phyloP scores from a whole-genome alignment of 1,139 yeast genomes.

The Yamadazyma trypodendri region DNA sequence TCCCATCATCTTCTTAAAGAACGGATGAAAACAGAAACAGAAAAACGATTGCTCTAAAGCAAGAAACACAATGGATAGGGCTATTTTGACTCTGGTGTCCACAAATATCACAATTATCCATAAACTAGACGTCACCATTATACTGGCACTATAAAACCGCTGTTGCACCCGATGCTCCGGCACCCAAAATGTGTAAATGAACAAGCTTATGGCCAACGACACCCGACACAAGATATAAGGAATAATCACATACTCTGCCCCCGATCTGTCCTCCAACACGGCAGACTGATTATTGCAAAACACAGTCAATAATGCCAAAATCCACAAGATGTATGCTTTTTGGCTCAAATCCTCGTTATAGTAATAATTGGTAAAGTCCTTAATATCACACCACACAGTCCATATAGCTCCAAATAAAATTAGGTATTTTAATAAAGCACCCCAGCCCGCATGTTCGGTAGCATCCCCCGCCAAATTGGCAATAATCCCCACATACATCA shows the following conservation, averaged over 20 bases:
- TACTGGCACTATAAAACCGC: constrained; percentile 36
- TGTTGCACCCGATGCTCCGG: constrained; percentile 56
- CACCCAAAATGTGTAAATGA: constrained; percentile 49
- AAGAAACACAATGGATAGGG: constrained; percentile 42
- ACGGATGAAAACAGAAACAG: constrained; percentile 44
- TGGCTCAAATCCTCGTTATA: constrained; percentile 63
- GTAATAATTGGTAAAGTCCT: constrained; percentile 65
- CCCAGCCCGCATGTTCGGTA: constrained; percentile 49
- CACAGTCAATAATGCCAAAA: constrained; percentile 48
- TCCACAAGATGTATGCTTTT: constrained; percentile 53
- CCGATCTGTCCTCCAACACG: constrained; percentile 31
- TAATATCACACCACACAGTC: constrained; percentile 64
- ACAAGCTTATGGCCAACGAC: constrained; percentile 33
- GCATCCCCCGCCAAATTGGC: constrained; percentile 60
- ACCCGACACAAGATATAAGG: constrained; percentile 50
- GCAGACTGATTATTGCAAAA: constrained; percentile 51
- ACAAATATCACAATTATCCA: constrained; percentile 53
- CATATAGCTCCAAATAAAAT: constrained; percentile 58
- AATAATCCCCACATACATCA: constrained; percentile 64
- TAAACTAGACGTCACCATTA: constrained; percentile 33
- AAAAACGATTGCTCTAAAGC: constrained; percentile 41
- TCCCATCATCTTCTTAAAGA: constrained; percentile 38
- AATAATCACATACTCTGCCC: constrained; percentile 44
- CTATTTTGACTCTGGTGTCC: constrained; percentile 45
- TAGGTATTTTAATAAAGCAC: constrained; percentile 47